These are phyloP conservation scores for Epicoccum sorghinum DNA, from an alignment of 2,329 filamentous ascomycete genomes.

Conservation along the genomic window DNA sequence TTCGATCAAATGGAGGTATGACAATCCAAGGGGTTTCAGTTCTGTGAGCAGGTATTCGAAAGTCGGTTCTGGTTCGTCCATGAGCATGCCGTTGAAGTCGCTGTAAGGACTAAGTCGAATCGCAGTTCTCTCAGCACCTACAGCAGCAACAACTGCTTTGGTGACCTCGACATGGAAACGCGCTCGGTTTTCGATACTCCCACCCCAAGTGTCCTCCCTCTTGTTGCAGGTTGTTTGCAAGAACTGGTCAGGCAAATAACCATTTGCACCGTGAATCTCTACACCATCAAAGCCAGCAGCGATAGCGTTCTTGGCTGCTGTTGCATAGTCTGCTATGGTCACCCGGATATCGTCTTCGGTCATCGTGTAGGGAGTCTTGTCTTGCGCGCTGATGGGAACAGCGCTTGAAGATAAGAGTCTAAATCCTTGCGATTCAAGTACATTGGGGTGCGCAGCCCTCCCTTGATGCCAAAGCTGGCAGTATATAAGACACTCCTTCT, in stretches of 20 bases:
- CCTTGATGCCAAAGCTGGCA: slow-evolving; percentile 66
- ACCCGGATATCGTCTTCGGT: slow-evolving; percentile 44
- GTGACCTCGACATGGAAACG: slow-evolving; percentile 60
- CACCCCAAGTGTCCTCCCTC: slow-evolving; percentile 56
- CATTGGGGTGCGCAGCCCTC: slow-evolving; percentile 53
- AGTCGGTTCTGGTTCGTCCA: slow-evolving; percentile 62
- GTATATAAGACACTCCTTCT: slow-evolving; percentile 63
- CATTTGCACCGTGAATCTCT: slow-evolving; percentile 63
- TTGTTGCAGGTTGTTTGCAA: slow-evolving; percentile 63
- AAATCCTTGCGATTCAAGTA: slow-evolving; percentile 36
- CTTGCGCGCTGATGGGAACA: slow-evolving; percentile 36
- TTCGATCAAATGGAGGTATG: slow-evolving; percentile 3
- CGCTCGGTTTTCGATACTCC: slow-evolving; percentile 56
- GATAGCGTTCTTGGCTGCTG: slow-evolving; percentile 52
- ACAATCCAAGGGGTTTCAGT: background rate
- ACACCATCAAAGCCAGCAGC: slow-evolving; percentile 66
- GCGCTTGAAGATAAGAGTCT: slow-evolving; percentile 38
- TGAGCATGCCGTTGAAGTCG: slow-evolving; percentile 67
- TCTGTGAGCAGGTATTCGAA: slow-evolving; percentile 45
- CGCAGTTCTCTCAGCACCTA: slow-evolving; percentile 61
- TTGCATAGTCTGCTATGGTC: slow-evolving; percentile 44
- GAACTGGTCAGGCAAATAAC: slow-evolving; percentile 72
- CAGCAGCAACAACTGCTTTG: slow-evolving; percentile 54
- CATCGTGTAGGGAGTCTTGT: slow-evolving; percentile 37
- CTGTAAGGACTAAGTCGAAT: slow-evolving; percentile 67